These are phyloP conservation scores for Aspergillus campestris DNA, from an alignment of 495 filamentous ascomycete genomes.

Conservation along the genomic window DNA sequence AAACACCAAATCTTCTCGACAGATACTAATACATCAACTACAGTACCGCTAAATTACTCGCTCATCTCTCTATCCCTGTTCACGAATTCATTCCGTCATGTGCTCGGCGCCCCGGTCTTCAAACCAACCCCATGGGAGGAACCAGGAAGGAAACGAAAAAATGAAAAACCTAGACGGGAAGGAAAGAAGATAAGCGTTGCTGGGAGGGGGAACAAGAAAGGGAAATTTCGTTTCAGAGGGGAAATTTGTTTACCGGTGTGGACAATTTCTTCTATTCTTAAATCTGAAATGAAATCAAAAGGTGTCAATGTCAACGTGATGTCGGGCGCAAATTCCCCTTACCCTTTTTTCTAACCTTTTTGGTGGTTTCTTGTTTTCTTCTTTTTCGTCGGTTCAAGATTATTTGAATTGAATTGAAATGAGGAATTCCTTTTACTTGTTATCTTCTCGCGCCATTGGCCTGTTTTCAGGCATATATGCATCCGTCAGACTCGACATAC, in stretches of 20 bases:
- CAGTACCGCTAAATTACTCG: slow-evolving; percentile 46
- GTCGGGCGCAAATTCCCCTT: too few species aligned
- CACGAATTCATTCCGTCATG: slow-evolving; percentile 23
- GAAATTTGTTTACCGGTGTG: slow-evolving; percentile 16
- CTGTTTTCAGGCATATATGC: too few species aligned
- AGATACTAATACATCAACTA: slow-evolving; percentile 13
- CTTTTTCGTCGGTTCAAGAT: slow-evolving; percentile 5
- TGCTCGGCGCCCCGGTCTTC: slow-evolving; percentile 16
- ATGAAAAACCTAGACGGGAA: neutral
- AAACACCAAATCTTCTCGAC: neutral
- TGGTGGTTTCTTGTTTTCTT: slow-evolving; percentile 4
- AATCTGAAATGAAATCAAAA: neutral
- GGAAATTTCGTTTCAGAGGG: neutral
- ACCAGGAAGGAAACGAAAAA: neutral
- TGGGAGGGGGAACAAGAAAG: slow-evolving; percentile 5
- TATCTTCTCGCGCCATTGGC: too few species aligned
- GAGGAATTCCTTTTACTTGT: slow-evolving; percentile 18
- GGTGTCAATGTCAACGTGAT: slow-evolving; percentile 8
- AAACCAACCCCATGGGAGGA: slow-evolving; percentile 6
- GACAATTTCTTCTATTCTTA: slow-evolving; percentile 13
- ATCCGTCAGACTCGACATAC: too few species aligned
- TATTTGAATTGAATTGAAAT: slow-evolving; percentile 25
- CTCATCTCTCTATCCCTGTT: slow-evolving; percentile 28
- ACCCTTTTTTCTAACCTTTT: slow-evolving; percentile 5
- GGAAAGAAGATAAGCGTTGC: neutral